Base-by-base conservation (phyloP, 257 asterid genomes). In the Ehretia macrophylla region DNA sequence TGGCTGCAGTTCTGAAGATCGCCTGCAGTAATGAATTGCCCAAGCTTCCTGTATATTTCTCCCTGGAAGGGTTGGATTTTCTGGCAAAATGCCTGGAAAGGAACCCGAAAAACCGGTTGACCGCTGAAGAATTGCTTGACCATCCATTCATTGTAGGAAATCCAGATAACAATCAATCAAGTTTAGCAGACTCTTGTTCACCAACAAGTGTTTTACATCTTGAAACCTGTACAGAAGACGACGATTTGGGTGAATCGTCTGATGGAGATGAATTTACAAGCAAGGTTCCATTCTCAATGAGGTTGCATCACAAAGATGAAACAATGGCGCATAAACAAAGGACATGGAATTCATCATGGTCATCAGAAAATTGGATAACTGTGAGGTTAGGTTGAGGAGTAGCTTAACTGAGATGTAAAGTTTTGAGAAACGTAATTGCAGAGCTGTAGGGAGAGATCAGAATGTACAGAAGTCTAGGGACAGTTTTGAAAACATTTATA, bases 171-270 rank as follows among this genome's bases (percentile, higher is more conserved):
- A 18, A 6, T 39, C 23, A 57, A 39, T 45, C 37, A 1, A 45
- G 40, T 17, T 32, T 23, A 23, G 57, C 32, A 18, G 58, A 32
- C 11, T 51, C 48, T 1, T 17, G 58, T 32, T 78, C 92, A 17
- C 92, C 92, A 0, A 69, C 82, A 13, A 81, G 92, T 27, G 76
- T 81, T 66, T 23, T 81, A 1, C 82, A 81, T 17, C 52, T 59
- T 14, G 61, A 56, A 17, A 55, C 56, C 32, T 80, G 51, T 20
- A 37, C 59, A 0, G 56, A 51, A 16, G 23, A 32, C 8, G 64
- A 78, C 39, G 80, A 55, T 49, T 71, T 64, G 0, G 76, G 76
- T 47, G 57, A 64, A 19, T 66, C 45, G 18, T n/a, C 45, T 0
- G 58, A 51, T 14, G 62, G 21, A 37, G 48, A 63, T 32, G 69